A percentile compares a stretch with the other conserved stretches of the same genome.
Conservation (phyloP, 345 rosid species). For the Gossypium mustelinum region DNA sequence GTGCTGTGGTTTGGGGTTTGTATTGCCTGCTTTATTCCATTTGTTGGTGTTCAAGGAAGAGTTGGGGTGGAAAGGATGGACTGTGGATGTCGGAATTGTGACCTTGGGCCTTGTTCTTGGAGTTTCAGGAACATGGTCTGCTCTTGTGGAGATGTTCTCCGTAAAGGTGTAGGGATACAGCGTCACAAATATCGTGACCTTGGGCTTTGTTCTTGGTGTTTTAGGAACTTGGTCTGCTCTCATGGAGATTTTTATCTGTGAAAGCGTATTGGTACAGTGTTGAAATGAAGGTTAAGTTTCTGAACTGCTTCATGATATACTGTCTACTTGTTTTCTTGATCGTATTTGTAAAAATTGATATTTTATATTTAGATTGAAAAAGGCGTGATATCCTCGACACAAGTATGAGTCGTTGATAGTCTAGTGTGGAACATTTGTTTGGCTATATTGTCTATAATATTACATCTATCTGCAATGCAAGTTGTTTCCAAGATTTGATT, state of each 20-base stretch:
- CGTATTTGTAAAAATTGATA: background rate
- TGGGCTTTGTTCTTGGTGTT: too few species aligned
- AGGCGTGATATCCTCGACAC: background rate
- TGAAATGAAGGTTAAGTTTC: background rate
- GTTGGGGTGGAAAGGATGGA: slow-evolving; percentile 49
- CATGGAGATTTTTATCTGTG: background rate
- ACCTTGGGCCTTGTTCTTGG: slow-evolving; percentile 53
- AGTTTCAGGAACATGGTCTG: slow-evolving; percentile 71
- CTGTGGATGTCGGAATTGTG: slow-evolving; percentile 45
- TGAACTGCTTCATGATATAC: background rate
- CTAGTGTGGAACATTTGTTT: background rate
- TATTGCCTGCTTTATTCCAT: slow-evolving; percentile 84
- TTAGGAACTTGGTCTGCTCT: background rate
- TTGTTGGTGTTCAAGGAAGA: slow-evolving; percentile 80
- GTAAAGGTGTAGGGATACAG: slow-evolving; percentile 26
- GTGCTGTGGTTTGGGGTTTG: slow-evolving; percentile 74
- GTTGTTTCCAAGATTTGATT: background rate
- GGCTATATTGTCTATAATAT: background rate
- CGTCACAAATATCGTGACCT: background rate
- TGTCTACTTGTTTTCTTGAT: background rate
- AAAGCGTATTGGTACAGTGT: background rate
- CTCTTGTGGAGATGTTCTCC: slow-evolving; percentile 60
- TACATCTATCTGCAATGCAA: background rate
- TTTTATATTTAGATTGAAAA: background rate
- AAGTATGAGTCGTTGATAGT: background rate